Evolutionary conservation across 2,329 filamentous ascomycete genomes (phyloP).

Genomic region (Iodosphaeria phyllophila): DNA sequence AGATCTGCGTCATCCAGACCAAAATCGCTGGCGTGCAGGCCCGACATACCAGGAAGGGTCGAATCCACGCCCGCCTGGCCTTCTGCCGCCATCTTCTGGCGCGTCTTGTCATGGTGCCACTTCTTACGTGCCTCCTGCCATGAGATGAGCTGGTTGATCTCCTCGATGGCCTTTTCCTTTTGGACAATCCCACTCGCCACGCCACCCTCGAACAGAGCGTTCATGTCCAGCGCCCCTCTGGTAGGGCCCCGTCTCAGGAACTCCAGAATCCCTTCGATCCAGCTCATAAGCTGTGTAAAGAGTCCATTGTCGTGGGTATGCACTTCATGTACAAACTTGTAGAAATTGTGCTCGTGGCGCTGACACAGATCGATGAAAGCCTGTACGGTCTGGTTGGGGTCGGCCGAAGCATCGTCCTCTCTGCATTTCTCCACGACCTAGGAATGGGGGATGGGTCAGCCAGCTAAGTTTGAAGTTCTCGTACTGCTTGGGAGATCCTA

Average conservation of each 20-base stretch:
- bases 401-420: slow-evolving; percentile 69
- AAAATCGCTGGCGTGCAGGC: slow-evolving; percentile 71
- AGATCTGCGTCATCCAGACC: slow-evolving; percentile 76
- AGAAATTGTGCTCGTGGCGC: slow-evolving; percentile 90
- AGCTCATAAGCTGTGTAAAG: slow-evolving; percentile 90
- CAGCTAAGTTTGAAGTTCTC: not conserved
- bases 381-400: slow-evolving; percentile 96
- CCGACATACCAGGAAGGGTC: slow-evolving; percentile 29
- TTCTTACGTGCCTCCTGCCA: slow-evolving; percentile 96
- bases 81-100: slow-evolving; percentile 96
- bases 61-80: slow-evolving; percentile 30
- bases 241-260: slow-evolving; percentile 76
- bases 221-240: slow-evolving; percentile 82
- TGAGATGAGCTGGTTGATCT: slow-evolving; percentile 71
- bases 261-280: slow-evolving; percentile 89
- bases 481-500: slow-evolving; percentile 18
- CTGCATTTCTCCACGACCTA: slow-evolving; percentile 46
- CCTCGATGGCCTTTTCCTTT: slow-evolving; percentile 49
- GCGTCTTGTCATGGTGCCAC: slow-evolving; percentile 95
- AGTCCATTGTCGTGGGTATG: slow-evolving; percentile 93
- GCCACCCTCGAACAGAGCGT: slow-evolving; percentile 74
- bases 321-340: slow-evolving; percentile 97
- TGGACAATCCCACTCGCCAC: slow-evolving; percentile 50
- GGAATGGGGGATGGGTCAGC: too few species aligned
- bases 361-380: slow-evolving; percentile 94